Percentiles rank a stretch among this genome's conserved stretches.
Evolutionary conservation across 1,284 basidiomycete species (phyloP).

Genomic region (Taiwanofungus camphoratus): DNA sequence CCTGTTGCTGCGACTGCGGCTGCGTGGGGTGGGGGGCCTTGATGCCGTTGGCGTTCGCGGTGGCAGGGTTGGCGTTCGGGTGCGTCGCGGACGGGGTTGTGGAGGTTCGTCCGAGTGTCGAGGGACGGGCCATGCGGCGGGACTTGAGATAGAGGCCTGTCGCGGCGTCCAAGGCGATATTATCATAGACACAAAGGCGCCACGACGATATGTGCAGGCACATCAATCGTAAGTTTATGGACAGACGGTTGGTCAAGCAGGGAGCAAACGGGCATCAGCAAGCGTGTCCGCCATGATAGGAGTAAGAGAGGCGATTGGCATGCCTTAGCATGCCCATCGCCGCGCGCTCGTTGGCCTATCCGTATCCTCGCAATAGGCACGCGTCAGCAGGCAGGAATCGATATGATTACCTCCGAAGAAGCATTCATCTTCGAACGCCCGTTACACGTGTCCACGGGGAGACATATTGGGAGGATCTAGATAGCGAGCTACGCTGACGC

Average conservation of each 20-base stretch:
- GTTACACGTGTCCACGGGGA: conserved; percentile 27
- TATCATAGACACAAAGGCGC: conserved; percentile 15
- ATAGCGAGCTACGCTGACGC: conserved; percentile 20
- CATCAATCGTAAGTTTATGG: conserved; percentile 12
- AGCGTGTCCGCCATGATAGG: conserved; percentile 19
- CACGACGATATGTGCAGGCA: conserved; percentile 20
- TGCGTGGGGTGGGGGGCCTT: conserved; percentile 9
- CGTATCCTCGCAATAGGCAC: conserved; percentile 17
- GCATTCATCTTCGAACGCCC: conserved; percentile 17
- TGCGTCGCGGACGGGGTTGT: conserved; percentile 27
- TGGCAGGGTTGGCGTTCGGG: conserved; percentile 21
- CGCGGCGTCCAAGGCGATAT: conserved; percentile 13
- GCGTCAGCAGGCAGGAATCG: conserved; percentile 24
- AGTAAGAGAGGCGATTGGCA: conserved; percentile 13
- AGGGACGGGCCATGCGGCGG: conserved; percentile 32
- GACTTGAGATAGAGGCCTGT: conserved; percentile 34
- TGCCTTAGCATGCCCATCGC: conserved; percentile 17
- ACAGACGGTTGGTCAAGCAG: conserved; percentile 13
- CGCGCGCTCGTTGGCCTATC: conserved; percentile 14
- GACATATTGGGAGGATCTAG: conserved; percentile 24
- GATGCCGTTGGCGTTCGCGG: conserved; percentile 4
- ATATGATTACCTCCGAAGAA: conserved; percentile 27
- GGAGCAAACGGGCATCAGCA: conserved; percentile 18
- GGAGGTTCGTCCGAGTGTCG: conserved; percentile 28
- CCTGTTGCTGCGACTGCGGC: conserved; percentile 9